Percentiles rank a stretch among this genome's conserved stretches.
Conservation (phyloP, 1,139 yeast species). For the Suhomyces taliae region DNA sequence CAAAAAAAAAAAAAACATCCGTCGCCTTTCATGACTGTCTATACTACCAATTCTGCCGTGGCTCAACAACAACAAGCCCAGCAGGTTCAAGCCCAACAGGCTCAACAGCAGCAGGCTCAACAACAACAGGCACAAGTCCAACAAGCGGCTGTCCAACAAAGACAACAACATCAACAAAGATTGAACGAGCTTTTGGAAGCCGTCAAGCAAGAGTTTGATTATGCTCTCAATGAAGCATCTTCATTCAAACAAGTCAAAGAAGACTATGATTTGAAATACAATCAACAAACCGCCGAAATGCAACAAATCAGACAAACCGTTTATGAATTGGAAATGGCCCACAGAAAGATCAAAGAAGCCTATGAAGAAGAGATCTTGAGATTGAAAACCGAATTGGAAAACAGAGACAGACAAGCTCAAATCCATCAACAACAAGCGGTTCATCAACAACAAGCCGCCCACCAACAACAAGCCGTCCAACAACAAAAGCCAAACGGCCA, state of each 20-base stretch:
- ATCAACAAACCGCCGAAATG: conserved; percentile 92
- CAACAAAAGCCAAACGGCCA: conserved; percentile 23
- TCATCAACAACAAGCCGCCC: conserved; percentile 17
- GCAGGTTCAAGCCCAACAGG: conserved; percentile 20
- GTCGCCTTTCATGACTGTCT: conserved; percentile 31
- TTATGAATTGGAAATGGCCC: conserved; percentile 91
- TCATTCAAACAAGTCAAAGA: conserved; percentile 88
- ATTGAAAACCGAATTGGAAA: conserved; percentile 82
- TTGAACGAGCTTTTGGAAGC: conserved; percentile 84
- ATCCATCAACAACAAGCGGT: conserved; percentile 27
- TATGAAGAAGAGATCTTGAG: conserved; percentile 91
- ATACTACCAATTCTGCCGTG: conserved; percentile 37
- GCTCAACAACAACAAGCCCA: conserved; percentile 24
- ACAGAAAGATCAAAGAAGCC: conserved; percentile 91
- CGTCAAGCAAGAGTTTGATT: conserved; percentile 87
- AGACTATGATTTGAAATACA: conserved; percentile 86
- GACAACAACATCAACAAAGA: conserved; percentile 53
- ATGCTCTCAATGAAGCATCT: conserved; percentile 82
- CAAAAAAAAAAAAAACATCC: neutral
- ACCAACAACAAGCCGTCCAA: conserved; percentile 19
- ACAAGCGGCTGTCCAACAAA: conserved; percentile 26
- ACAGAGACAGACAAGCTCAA: conserved; percentile 60
- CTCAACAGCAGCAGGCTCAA: conserved; percentile 27
- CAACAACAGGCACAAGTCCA: conserved; percentile 17
- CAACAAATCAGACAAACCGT: conserved; percentile 94